phyloP scores from a whole-genome alignment of 306 rosid genomes.

The Mimosa pudica region DNA sequence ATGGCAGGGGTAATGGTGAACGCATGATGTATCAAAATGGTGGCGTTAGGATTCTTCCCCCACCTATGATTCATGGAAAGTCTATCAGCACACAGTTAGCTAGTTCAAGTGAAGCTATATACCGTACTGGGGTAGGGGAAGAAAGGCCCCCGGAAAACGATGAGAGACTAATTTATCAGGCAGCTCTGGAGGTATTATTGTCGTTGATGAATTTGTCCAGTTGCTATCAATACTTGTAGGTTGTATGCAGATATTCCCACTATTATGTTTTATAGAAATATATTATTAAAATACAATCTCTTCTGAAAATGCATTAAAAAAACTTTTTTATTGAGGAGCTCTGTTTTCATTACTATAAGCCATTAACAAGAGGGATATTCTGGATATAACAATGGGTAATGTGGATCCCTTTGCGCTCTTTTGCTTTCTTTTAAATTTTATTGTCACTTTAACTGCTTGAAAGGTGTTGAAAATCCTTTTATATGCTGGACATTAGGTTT shows the following conservation, averaged over 20 bases:
- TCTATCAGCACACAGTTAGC: constrained; percentile 50
- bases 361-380: constrained; percentile 13
- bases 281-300: constrained; percentile 18
- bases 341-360: constrained; percentile 15
- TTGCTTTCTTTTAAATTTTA: constrained; percentile 1
- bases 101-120: constrained; percentile 60
- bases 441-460: constrained; percentile 21
- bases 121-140: constrained; percentile 67
- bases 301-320: neutral
- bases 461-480: constrained; percentile 17
- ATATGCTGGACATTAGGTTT: constrained; percentile 23
- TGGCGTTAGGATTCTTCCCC: constrained; percentile 63
- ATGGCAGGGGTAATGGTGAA: constrained; percentile 54
- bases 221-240: constrained; percentile 25
- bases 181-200: constrained; percentile 75
- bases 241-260: constrained; percentile 23
- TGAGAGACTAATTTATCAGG: constrained; percentile 88
- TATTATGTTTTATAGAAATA: neutral
- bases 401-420: neutral
- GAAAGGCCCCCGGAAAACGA: constrained; percentile 68
- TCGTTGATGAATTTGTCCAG: constrained; percentile 2
- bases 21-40: constrained; percentile 51
- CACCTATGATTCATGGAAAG: constrained; percentile 59
- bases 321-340: neutral
- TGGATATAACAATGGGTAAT: neutral